Conservation (phyloP, 768 basidiomycete genomes). For the Lactarius hatsudake region DNA sequence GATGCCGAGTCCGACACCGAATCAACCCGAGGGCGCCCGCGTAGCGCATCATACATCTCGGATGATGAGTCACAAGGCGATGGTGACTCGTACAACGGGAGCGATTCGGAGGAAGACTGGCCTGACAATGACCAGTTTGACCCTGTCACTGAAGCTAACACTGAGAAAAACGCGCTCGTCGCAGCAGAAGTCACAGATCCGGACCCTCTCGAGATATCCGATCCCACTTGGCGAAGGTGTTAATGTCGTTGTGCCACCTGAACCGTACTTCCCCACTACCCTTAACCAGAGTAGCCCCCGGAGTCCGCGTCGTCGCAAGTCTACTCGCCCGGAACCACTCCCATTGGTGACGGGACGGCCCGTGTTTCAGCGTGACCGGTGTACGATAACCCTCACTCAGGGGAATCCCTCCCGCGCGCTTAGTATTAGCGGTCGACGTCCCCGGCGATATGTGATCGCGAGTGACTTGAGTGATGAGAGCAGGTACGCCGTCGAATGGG, state of each 20-base stretch:
- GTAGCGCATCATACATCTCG: constrained; percentile 68
- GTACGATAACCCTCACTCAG: constrained; percentile 85
- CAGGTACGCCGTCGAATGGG: constrained; percentile 96
- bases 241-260: constrained; percentile 80
- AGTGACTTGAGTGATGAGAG: constrained; percentile 95
- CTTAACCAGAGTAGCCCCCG: constrained; percentile 46
- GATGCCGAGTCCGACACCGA: constrained; percentile 63
- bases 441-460: constrained; percentile 78
- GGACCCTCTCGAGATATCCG: constrained; percentile 54
- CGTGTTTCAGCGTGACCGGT: constrained; percentile 85
- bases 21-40: constrained; percentile 48
- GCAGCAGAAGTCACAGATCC: constrained; percentile 49
- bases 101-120: constrained; percentile 56
- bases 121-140: constrained; percentile 69
- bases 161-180: constrained; percentile 74
- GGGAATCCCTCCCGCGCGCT: constrained; percentile 65
- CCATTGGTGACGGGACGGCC: constrained; percentile 71
- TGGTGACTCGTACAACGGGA: constrained; percentile 48
- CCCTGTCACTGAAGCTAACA: constrained; percentile 82
- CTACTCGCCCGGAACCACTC: constrained; percentile 62
- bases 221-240: constrained; percentile 91
- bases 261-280: constrained; percentile 78
- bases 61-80: constrained; percentile 53
- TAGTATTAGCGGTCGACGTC: constrained; percentile 51
- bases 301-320: constrained; percentile 54